Evolutionary conservation across 192 early-diverging fungal genomes (phyloP), one percentile per base, ranked within the genome.

Genomic region (Coemansia sp.): DNA sequence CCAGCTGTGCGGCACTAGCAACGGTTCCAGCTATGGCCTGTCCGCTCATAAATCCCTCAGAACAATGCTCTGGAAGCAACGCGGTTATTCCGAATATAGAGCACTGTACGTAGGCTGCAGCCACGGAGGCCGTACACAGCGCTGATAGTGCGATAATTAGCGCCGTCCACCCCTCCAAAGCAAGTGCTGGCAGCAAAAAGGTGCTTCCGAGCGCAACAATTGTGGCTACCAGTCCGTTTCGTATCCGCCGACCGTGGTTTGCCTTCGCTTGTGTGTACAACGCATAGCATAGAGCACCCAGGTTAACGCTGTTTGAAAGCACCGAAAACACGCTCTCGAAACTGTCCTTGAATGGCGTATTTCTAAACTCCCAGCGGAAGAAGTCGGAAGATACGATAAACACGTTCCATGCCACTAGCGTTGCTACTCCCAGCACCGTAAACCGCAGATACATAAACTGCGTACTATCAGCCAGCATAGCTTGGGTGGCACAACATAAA

Each of bases 311-410:
- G 62, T 81, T 88, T 55, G 80, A 87, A 16, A 72, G 66, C 14
- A 82, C 59, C 3, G 84, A 86, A 55, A 91, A 91, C 56, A 87
- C 84, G 58, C 85, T 89, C 56, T 88, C 86, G 66, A 91, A 91
- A 61, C 73, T 86, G 61, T 84, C 62, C 14, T 69, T 69, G 52
- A 84, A 87, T 1, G 76, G 74, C 18, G 87, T 85, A 40, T 73
- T 76, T 34, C 64, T 41, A 55, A 89, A 83, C 56, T 64, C 64
- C 36, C 69, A 60, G 11, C 80, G 76, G 64, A 91, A 91, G 61
- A 84, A 91, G 38, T 82, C 85, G 0, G 87, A 82, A 5, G 88
- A 85, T 3, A 84, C 86, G 39, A 89, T 91, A 39, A 84, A 89
- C 7, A 84, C 84, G 74, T 91, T 91, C 89, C 89, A 91, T 45